A percentile compares a stretch with the other conserved stretches of the same genome.
Conservation (phyloP, 768 basidiomycete genomes). For the Panaeolus cyanescens region DNA sequence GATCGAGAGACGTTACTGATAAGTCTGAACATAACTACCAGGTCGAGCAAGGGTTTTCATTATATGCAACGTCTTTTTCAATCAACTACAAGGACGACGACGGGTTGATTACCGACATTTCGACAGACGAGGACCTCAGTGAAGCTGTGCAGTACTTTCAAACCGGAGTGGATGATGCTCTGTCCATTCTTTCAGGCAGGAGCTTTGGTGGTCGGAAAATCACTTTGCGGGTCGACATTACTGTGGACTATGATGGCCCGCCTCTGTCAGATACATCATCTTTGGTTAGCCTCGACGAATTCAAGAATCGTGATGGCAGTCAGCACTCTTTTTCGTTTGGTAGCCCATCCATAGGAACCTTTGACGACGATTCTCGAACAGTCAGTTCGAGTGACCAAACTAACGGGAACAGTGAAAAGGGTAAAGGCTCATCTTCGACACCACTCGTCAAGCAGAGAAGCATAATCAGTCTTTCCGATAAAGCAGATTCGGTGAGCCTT, state of each 20-base stretch:
- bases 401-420: constrained; percentile 15
- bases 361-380: constrained; percentile 75
- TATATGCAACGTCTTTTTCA: constrained; percentile 66
- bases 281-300: constrained; percentile 76
- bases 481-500: neutral
- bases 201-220: constrained; percentile 73
- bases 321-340: constrained; percentile 54
- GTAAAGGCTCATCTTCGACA: constrained; percentile 13
- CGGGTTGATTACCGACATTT: constrained; percentile 71
- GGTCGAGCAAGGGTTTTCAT: constrained; percentile 85
- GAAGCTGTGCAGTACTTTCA: constrained; percentile 90
- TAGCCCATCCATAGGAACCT: constrained; percentile 37
- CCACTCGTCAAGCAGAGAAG: constrained; percentile 21
- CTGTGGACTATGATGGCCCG: constrained; percentile 89
- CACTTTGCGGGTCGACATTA: constrained; percentile 73
- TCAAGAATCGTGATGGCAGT: constrained; percentile 59
- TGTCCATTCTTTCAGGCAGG: constrained; percentile 72
- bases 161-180: constrained; percentile 74
- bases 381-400: constrained; percentile 65
- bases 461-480: constrained; percentile 14
- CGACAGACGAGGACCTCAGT: constrained; percentile 71
- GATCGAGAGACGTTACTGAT: neutral
- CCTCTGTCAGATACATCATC: constrained; percentile 89
- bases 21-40: constrained; percentile 27
- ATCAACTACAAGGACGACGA: constrained; percentile 91